Base-by-base conservation (phyloP, 371 early-diverging fungal genomes). In the Chytridiales sp. region DNA sequence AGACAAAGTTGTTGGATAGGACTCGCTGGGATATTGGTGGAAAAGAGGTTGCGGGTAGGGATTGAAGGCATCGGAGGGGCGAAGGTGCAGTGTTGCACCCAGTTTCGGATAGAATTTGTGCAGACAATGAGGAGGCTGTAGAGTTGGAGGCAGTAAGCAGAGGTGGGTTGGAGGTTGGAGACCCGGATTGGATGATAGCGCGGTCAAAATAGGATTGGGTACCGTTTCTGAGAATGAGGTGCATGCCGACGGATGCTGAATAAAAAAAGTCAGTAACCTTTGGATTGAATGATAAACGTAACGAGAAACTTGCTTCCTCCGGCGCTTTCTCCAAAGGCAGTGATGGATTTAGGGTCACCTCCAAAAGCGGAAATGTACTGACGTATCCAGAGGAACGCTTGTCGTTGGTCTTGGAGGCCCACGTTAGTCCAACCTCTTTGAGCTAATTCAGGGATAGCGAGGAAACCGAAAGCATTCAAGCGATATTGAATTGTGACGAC, bases 361-460 rank as follows among this genome's bases (percentile, higher is more conserved):
- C 80, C 81, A 64, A 84, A 81, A 0, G 55, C 43, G 13, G 13
- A 9, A 40, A 84, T 81, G 48, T 82, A 63, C 24, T 69, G 42
- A 26, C 55, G 54, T 17, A 81, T 68, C 84, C 84, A 83, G 13
- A 67, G 49, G 11, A 80, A 40, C 0, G 78, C 82, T 3, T 67
- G 32, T 19, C 47, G 31, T 55, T 82, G 81, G 48, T 83, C 82
- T 31, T 62, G 59, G 1, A 81, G 59, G 15, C 76, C 76, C 51
- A 60, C 66, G 46, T 81, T 80, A 31, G 32, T 13, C 30, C 15
- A 13, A n/a, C 64, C 60, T 27, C 41, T 42, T 27, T 31, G 29
- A 0, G 19, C n/a, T 26, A 69, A 8, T 21, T 69, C 60, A n/a
- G 17, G 27, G 24, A 64, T 42, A 2, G 64, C 65, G 13, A 60